Evolutionary conservation across 331 rosid species (phyloP).

Genomic region (Dryas integrifolia): DNA sequence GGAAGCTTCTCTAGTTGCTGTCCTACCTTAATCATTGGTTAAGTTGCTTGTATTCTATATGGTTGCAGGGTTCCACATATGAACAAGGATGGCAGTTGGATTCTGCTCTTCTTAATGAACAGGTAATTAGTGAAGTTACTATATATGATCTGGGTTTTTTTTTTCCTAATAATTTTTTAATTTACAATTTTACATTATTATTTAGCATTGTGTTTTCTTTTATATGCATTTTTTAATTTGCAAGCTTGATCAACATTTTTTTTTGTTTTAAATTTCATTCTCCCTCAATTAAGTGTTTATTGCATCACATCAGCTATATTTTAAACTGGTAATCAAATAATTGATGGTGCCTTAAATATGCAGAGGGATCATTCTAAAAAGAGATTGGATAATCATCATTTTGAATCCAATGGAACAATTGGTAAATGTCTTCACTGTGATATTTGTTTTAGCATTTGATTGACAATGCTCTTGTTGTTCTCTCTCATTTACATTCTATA

Average conservation of each 20-base stretch:
- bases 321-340: slow-evolving; percentile 9
- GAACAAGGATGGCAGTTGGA: slow-evolving; percentile 92
- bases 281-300: background rate
- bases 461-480: slow-evolving; percentile 5
- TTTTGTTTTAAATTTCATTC: slow-evolving; percentile 2
- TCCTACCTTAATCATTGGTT: slow-evolving; percentile 18
- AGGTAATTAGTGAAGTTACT: slow-evolving; percentile 43
- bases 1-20: slow-evolving; percentile 13
- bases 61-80: slow-evolving; percentile 67
- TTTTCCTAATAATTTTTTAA: background rate
- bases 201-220: background rate
- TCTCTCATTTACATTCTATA: slow-evolving; percentile 20
- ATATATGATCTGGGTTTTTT: slow-evolving; percentile 2
- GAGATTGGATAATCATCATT: slow-evolving; percentile 74
- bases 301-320: slow-evolving; percentile 19
- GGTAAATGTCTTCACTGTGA: slow-evolving; percentile 42
- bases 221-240: background rate
- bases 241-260: background rate
- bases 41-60: slow-evolving; percentile 31
- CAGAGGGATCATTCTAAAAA: slow-evolving; percentile 84
- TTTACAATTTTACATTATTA: background rate
- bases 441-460: slow-evolving; percentile 22
- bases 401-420: slow-evolving; percentile 76
- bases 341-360: slow-evolving; percentile 33
- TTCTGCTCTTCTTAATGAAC: slow-evolving; percentile 60